These are phyloP conservation scores for Cryphonectria japonica DNA, from an alignment of 2,329 filamentous ascomycete species.

Conservation along the genomic window DNA sequence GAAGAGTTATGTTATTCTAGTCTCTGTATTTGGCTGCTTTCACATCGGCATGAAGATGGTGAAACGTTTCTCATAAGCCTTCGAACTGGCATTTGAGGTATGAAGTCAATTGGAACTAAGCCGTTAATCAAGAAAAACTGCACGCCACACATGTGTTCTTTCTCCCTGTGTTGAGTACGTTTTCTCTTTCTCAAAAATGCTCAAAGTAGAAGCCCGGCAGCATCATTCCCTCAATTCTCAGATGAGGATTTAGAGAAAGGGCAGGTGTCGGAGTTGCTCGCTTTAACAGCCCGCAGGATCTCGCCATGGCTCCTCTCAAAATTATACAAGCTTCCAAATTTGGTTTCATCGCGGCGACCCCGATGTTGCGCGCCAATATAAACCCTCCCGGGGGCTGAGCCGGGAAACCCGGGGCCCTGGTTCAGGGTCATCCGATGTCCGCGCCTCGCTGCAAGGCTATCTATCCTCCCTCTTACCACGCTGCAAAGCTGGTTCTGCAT, in stretches of 20 bases:
- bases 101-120: neutral
- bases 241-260: neutral
- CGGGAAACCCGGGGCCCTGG: slow-evolving; percentile 34
- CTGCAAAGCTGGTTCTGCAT: neutral
- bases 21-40: neutral
- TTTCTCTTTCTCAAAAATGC: neutral
- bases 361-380: slow-evolving; percentile 32
- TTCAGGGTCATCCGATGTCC: slow-evolving; percentile 39
- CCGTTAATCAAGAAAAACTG: too few relatives aligned
- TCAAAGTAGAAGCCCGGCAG: neutral
- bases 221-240: neutral
- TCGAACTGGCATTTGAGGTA: neutral
- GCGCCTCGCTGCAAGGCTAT: slow-evolving; percentile 35
- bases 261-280: neutral
- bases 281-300: slow-evolving; percentile 35
- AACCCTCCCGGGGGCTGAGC: slow-evolving; percentile 38
- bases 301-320: slow-evolving; percentile 37
- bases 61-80: neutral
- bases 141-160: neutral
- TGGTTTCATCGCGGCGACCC: slow-evolving; percentile 38
- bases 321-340: slow-evolving; percentile 37
- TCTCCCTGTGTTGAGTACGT: neutral
- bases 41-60: neutral
- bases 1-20: neutral
- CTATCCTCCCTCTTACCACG: slow-evolving; percentile 28